Conservation (phyloP, 1,139 yeast species). For the Saccharomyces hybrid region DNA sequence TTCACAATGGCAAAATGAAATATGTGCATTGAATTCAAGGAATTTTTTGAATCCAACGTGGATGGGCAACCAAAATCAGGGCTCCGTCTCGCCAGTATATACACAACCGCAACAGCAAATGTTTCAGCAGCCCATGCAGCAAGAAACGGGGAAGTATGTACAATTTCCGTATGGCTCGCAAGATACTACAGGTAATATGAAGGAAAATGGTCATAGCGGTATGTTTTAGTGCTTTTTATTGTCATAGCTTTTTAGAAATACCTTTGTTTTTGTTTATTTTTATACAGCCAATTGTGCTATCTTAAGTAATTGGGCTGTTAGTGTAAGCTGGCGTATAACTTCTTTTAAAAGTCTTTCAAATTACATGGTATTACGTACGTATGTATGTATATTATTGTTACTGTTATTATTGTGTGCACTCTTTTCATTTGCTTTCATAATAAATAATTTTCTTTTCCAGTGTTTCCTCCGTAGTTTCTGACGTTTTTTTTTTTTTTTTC, state of each 20-base stretch:
- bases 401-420: not conserved
- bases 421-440: not conserved
- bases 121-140: not conserved
- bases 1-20: not conserved
- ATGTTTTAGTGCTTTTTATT: not conserved
- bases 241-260: not conserved
- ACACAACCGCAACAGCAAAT: not conserved
- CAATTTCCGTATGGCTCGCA: not conserved
- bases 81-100: not conserved
- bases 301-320: too few species aligned
- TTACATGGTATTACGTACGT: not conserved
- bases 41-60: not conserved
- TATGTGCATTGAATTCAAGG: not conserved
- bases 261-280: too few species aligned
- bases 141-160: not conserved
- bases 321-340: not conserved
- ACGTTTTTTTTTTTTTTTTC: too few species aligned
- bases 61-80: not conserved
- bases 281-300: too few species aligned
- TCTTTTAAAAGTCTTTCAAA: not conserved
- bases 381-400: not conserved
- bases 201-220: not conserved
- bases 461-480: conserved; percentile 3
- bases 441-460: not conserved
- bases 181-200: not conserved